These are phyloP conservation scores for Talaromyces pinophilus DNA, from an alignment of 2,329 filamentous ascomycete genomes.

Conservation along the genomic window DNA sequence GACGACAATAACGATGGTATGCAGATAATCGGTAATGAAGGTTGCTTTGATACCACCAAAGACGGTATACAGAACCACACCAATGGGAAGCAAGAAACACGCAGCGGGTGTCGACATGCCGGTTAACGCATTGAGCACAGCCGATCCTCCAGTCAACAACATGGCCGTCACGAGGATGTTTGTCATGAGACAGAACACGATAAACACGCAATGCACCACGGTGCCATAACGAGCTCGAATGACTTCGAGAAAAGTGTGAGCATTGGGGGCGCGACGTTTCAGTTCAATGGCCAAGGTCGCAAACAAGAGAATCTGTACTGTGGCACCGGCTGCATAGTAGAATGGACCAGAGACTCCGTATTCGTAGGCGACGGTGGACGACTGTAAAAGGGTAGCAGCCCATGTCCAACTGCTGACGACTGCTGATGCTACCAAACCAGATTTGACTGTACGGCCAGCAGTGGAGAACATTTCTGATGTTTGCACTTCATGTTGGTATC, in stretches of 20 bases:
- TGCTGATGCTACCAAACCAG: slow-evolving; percentile 80
- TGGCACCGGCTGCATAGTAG: slow-evolving; percentile 70
- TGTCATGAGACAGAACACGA: slow-evolving; percentile 78
- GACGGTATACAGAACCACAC: slow-evolving; percentile 77
- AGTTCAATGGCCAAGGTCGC: slow-evolving; percentile 87
- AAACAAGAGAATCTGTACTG: slow-evolving; percentile 84
- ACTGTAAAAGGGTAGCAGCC: slow-evolving; percentile 81
- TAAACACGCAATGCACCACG: slow-evolving; percentile 73
- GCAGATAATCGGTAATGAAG: slow-evolving; percentile 81
- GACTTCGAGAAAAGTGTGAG: slow-evolving; percentile 80
- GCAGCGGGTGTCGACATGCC: slow-evolving; percentile 77
- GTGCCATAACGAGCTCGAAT: slow-evolving; percentile 78
- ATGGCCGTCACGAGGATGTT: slow-evolving; percentile 87
- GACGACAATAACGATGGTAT: slow-evolving; percentile 72
- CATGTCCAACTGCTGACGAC: slow-evolving; percentile 95
- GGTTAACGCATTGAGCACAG: slow-evolving; percentile 70
- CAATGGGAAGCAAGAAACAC: slow-evolving; percentile 78
- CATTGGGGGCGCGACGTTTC: slow-evolving; percentile 83
- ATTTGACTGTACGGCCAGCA: slow-evolving; percentile 83
- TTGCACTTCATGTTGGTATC: slow-evolving; percentile 71
- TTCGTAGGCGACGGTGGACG: slow-evolving; percentile 76
- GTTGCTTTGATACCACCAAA: slow-evolving; percentile 80
- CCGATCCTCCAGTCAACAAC: slow-evolving; percentile 80
- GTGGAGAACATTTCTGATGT: slow-evolving; percentile 93
- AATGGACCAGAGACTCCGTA: slow-evolving; percentile 71